A percentile compares a stretch with the other conserved stretches of the same genome.
phyloP scores from a whole-genome alignment of 352 stramenopile species.

The Globisporangium cystogenes region DNA sequence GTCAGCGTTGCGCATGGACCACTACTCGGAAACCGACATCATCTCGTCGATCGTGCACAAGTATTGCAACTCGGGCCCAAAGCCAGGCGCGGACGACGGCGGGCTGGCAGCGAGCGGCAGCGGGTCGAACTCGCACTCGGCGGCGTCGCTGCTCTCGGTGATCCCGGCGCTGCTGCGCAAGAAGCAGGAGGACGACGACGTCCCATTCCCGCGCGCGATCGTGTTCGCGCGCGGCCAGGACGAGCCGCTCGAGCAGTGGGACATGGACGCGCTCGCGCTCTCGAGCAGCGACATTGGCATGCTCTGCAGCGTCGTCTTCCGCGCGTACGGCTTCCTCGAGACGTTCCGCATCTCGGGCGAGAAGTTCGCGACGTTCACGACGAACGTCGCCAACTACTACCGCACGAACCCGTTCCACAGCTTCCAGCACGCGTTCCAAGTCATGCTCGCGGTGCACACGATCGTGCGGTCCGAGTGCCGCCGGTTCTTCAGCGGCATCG shows the following conservation, averaged over 20 bases:
- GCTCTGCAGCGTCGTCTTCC: conserved; percentile 37
- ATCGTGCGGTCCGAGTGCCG: conserved; percentile 53
- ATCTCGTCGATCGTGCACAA: conserved; percentile 62
- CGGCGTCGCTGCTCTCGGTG: conserved; percentile 15
- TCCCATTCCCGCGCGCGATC: conserved; percentile 57
- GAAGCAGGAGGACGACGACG: conserved; percentile 46
- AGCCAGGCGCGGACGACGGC: background rate
- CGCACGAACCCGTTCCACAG: conserved; percentile 78
- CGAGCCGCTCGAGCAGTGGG: conserved; percentile 51
- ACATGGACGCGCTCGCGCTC: conserved; percentile 33
- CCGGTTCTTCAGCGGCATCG: conserved; percentile 50
- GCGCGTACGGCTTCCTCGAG: conserved; percentile 49
- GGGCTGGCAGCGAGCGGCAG: background rate
- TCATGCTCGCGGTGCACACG: conserved; percentile 51
- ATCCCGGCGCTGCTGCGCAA: conserved; percentile 26
- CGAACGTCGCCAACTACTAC: conserved; percentile 64
- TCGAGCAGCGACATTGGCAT: conserved; percentile 34
- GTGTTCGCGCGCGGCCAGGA: conserved; percentile 27
- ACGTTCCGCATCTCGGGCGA: conserved; percentile 44
- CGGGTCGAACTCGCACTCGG: background rate
- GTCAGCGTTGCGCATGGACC: conserved; percentile 16
- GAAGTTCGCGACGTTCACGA: conserved; percentile 48
- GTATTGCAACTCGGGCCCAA: conserved; percentile 25
- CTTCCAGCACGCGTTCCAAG: conserved; percentile 71
- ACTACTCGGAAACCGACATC: conserved; percentile 44